Base-by-base conservation (phyloP, 768 basidiomycete genomes). In the Hericium alpestre region DNA sequence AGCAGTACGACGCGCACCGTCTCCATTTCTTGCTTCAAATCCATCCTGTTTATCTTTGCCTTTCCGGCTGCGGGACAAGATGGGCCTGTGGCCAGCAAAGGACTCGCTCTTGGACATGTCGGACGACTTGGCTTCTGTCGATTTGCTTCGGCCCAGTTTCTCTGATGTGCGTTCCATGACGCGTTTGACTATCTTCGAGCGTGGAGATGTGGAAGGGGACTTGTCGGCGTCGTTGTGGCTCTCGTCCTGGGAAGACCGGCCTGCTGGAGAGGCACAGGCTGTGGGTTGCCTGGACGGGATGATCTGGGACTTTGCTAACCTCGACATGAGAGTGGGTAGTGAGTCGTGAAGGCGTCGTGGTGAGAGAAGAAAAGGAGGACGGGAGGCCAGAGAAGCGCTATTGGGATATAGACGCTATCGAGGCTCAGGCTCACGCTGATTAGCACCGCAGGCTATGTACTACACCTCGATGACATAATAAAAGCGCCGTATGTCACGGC, bases 61-160 rank as follows among this genome's bases (percentile, higher is more conserved):
- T 66, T 78, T 80, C 52, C 77, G 75, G 65, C 68, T 79, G 41
- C 82, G 69, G 65, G 80, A 81, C 67, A 83, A 80, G 40, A 81
- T 65, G 38, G 82, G 80, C 57, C 75, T 79, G 58, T 72, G 74
- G 46, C 73, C 61, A n/a, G 58, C 59, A 23, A 64, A 68, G 64
- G 32, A 71, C 67, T 58, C 72, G 63, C 61, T 64, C 57, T 66
- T 66, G 18, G 65, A 60, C 18, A 61, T 51, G 54, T 63, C 37
- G 37, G 50, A 23, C 12, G 58, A 38, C 59, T 64, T 65, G 41
- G 53, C 63, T 9, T 65, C 62, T 32, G 55, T 20, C 2, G 66
- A 64, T 49, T 61, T 65, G 67, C 83, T 86, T 64, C 76, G 75
- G 59, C 83, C 81, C 32, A 90, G 74, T 59, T 76, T 85, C 63